phyloP scores from a whole-genome alignment of 352 stramenopile genomes.

The Phytophthora litchii region DNA sequence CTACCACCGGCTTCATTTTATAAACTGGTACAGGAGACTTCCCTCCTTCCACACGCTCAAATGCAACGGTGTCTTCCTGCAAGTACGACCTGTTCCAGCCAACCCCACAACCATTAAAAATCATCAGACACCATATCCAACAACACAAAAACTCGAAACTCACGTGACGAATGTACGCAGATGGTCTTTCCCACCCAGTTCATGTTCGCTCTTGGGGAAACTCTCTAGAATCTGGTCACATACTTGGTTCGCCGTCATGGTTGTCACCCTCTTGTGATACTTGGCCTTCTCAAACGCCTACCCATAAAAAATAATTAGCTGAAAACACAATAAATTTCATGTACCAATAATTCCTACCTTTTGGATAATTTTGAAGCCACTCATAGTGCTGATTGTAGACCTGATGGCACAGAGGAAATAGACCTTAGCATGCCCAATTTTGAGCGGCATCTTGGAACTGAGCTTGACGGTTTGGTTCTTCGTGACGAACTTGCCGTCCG shows the following conservation, averaged over 20 bases:
- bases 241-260: conserved; percentile 66
- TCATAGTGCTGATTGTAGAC: conserved; percentile 82
- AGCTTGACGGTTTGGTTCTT: conserved; percentile 81
- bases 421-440: conserved; percentile 74
- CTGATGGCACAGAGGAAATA: conserved; percentile 82
- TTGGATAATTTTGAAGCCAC: conserved; percentile 82
- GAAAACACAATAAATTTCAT: conserved; percentile 8
- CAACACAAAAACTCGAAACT: conserved; percentile 13
- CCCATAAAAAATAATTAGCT: conserved; percentile 1
- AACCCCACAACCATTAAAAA: conserved; percentile 2
- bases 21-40: conserved; percentile 28
- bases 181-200: conserved; percentile 78
- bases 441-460: conserved; percentile 72
- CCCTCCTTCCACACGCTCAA: conserved; percentile 33
- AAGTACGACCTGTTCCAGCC: conserved; percentile 37
- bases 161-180: conserved; percentile 71
- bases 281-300: conserved; percentile 84
- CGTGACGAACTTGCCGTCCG: conserved; percentile 63
- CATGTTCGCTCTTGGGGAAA: conserved; percentile 74
- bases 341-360: conserved; percentile 38
- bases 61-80: conserved; percentile 41
- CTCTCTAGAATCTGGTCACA: conserved; percentile 77
- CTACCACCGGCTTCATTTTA: conserved; percentile 37
- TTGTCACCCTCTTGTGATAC: conserved; percentile 54
- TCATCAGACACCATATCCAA: conserved; percentile 1